Evolutionary conservation across 2,329 filamentous ascomycete species (phyloP), one percentile per base, ranked within the genome.

Genomic region (Neonectria hederae): DNA sequence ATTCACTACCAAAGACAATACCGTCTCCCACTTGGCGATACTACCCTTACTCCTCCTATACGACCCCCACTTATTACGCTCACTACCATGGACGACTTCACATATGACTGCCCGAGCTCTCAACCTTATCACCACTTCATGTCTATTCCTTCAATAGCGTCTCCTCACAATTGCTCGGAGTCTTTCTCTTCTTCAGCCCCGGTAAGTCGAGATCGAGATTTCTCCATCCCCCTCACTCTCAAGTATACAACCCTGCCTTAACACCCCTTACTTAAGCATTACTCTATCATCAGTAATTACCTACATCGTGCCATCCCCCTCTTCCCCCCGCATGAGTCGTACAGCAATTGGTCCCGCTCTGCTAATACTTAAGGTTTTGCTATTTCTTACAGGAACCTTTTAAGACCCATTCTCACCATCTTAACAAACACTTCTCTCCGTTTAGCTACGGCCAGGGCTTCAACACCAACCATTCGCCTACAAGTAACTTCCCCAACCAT

Each of bases 61-160:
- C n/a, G n/a, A 22, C 53, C 49, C 38, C 38, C 51, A 49, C 40
- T 45, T 21, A 21, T 42, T 42, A 17, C 48, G 10, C 17, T 24
- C 48, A 32, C 65, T 45, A 42, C 65, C 68, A 87, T 88, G 86
- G 84, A 87, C 74, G 84, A 87, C 74, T 87, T 83, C 52, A 77
- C 79, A 64, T 84, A 84, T 65, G 75, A 81, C 45, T 87, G 84
- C 75, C 69, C 80, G 55, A 80, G 79, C 72, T 73, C 79, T 65
- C 83, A 85, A 77, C 79, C 83, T 52, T 87, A 85, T 77, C 83
- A 83, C 70, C 81, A 82, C 69, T 87, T 87, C 74, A 81, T 87
- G 74, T 79, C 81, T 66, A 82, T 87, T 54, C 78, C 82, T 57
- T 84, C 84, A 48, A 73, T 86, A 73, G 86, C 85, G 65, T 84